These are phyloP conservation scores for Striga asiatica DNA, from an alignment of 257 asterid genomes.

Conservation along the genomic window DNA sequence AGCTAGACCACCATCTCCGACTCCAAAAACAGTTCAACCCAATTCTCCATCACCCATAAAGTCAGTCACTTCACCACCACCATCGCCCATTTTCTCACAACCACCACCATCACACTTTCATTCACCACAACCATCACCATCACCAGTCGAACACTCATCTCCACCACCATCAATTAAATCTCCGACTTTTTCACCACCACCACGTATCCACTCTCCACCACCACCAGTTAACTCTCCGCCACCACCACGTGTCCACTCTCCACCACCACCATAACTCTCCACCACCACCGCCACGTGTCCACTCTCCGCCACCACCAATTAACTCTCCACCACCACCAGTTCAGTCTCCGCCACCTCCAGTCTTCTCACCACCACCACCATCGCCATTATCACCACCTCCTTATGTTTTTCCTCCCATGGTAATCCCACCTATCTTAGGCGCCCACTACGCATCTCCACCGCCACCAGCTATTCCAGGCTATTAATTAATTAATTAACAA, in stretches of 20 bases:
- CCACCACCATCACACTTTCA: slow-evolving; percentile 5
- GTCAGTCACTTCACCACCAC: neutral
- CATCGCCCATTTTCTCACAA: neutral
- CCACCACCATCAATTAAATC: neutral
- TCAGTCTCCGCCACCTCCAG: neutral
- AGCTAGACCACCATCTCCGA: neutral
- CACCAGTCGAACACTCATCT: too few relatives aligned
- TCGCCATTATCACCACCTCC: neutral
- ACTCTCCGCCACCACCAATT: neutral
- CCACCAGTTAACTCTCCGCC: slow-evolving; percentile 4
- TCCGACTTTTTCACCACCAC: slow-evolving; percentile 13
- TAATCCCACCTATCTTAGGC: neutral
- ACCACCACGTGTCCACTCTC: neutral
- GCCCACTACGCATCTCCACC: neutral
- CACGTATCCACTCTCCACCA: neutral
- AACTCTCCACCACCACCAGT: neutral
- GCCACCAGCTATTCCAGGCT: neutral
- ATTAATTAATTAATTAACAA: neutral
- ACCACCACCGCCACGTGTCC: neutral
- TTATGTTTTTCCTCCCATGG: neutral
- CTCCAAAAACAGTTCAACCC: neutral
- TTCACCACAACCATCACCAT: too few relatives aligned
- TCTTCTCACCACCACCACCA: neutral
- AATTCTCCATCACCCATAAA: too few relatives aligned
- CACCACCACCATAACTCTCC: slow-evolving; percentile 1